phyloP scores from a whole-genome alignment of 2,329 filamentous ascomycete genomes.

The Myriangium duriaei region DNA sequence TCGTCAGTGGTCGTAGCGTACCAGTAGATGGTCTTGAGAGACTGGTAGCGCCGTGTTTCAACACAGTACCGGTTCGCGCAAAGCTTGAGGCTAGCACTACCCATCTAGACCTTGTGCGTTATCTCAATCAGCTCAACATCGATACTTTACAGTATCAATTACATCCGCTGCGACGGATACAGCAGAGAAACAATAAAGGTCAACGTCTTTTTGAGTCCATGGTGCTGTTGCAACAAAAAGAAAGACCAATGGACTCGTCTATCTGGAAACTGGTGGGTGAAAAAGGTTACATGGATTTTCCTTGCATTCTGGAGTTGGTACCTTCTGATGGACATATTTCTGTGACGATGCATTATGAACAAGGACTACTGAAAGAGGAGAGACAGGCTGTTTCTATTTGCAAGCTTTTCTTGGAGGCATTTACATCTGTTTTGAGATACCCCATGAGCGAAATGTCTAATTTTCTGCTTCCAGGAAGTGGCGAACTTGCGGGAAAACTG shows the following conservation, averaged over 20 bases:
- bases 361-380: conserved; percentile 8
- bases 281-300: conserved; percentile 49
- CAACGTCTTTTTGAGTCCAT: conserved; percentile 64
- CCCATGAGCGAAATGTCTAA: conserved; percentile 17
- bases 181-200: conserved; percentile 30
- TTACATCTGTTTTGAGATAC: conserved; percentile 18
- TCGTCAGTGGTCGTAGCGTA: conserved; percentile 65
- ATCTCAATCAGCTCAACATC: conserved; percentile 49
- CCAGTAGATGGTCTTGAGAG: conserved; percentile 52
- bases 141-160: conserved; percentile 58
- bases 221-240: conserved; percentile 60
- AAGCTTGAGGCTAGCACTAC: conserved; percentile 36
- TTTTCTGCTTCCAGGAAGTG: conserved; percentile 9
- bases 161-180: conserved; percentile 60
- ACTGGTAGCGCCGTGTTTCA: conserved; percentile 84
- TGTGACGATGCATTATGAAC: conserved; percentile 51
- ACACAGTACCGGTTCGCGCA: conserved; percentile 64
- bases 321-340: conserved; percentile 38
- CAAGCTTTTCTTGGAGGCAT: conserved; percentile 19
- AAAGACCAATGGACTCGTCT: conserved; percentile 29
- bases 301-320: conserved; percentile 11
- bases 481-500: too few species aligned
- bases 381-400: conserved; percentile 13
- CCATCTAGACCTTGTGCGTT: conserved; percentile 46
- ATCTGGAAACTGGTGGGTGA: conserved; percentile 42